phyloP scores from a whole-genome alignment of 768 basidiomycete genomes.

The Boletellus sp. region DNA sequence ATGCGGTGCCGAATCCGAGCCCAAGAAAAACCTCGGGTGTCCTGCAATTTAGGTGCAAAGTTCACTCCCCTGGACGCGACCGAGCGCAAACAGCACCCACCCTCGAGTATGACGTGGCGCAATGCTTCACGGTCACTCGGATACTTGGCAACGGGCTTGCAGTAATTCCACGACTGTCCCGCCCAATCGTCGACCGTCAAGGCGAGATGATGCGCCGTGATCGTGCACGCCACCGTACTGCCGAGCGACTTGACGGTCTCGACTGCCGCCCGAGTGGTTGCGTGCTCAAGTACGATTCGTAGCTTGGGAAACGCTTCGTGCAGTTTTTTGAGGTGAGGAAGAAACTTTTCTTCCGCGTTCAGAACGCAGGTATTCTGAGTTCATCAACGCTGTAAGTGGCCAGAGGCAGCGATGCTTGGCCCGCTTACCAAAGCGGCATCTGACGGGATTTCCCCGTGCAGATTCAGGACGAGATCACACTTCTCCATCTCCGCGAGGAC shows the following conservation, averaged over 20 bases:
- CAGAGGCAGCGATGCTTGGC: neutral
- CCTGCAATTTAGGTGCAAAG: constrained; percentile 40
- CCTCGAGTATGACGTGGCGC: constrained; percentile 69
- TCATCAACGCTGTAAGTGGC: neutral
- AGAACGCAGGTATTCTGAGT: constrained; percentile 82
- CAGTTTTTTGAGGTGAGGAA: constrained; percentile 80
- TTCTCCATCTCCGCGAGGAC: constrained; percentile 94
- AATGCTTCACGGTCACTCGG: constrained; percentile 88
- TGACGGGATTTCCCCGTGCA: constrained; percentile 98
- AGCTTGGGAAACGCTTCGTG: constrained; percentile 82
- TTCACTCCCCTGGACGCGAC: neutral
- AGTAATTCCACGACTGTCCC: constrained; percentile 92
- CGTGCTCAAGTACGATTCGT: constrained; percentile 95
- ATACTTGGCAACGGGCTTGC: constrained; percentile 97
- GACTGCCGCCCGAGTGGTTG: constrained; percentile 88
- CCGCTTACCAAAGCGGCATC: constrained; percentile 53
- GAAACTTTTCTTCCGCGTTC: constrained; percentile 88
- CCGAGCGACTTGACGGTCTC: constrained; percentile 79
- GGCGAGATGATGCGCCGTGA: constrained; percentile 94
- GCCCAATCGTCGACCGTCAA: constrained; percentile 97
- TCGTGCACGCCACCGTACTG: constrained; percentile 87
- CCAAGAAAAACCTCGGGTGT: constrained; percentile 94
- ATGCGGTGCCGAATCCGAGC: constrained; percentile 96
- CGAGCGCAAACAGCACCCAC: constrained; percentile 34
- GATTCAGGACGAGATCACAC: constrained; percentile 89